These are phyloP conservation scores for Xylaria sp. DNA, from an alignment of 2,329 filamentous ascomycete genomes.

Conservation along the genomic window DNA sequence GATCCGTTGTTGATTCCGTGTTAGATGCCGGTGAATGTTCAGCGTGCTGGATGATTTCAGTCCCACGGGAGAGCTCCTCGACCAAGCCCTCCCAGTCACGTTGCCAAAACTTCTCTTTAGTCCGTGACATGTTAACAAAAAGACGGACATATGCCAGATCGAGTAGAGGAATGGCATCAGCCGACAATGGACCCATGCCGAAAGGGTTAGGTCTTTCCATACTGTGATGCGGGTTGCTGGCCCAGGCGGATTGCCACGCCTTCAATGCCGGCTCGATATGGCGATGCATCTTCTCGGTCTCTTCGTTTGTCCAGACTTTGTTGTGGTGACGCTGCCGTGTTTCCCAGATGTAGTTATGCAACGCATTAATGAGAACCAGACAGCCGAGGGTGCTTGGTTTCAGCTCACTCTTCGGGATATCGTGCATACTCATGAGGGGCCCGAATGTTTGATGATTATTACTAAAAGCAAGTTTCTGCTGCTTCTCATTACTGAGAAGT, in stretches of 20 bases:
- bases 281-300: conserved; percentile 94
- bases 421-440: conserved; percentile 56
- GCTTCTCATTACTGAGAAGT: conserved; percentile 77
- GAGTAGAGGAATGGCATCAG: conserved; percentile 88
- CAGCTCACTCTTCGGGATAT: conserved; percentile 69
- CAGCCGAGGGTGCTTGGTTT: conserved; percentile 92
- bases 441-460: conserved; percentile 58
- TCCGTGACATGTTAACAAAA: conserved; percentile 90
- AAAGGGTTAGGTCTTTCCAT: conserved; percentile 86
- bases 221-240: conserved; percentile 84
- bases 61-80: conserved; percentile 81
- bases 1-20: conserved; percentile 58
- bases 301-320: conserved; percentile 87
- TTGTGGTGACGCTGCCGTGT: conserved; percentile 90
- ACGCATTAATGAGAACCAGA: conserved; percentile 88
- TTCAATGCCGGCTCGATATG: conserved; percentile 94
- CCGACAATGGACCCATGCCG: conserved; percentile 82
- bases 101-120: conserved; percentile 94
- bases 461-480: conserved; percentile 62
- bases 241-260: conserved; percentile 95
- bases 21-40: conserved; percentile 68
- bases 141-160: conserved; percentile 92
- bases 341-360: conserved; percentile 99
- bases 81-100: conserved; percentile 93
- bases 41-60: conserved; percentile 78